phyloP scores from a whole-genome alignment of 108 stramenopile species.

The Cylindrotheca fusiformis region DNA sequence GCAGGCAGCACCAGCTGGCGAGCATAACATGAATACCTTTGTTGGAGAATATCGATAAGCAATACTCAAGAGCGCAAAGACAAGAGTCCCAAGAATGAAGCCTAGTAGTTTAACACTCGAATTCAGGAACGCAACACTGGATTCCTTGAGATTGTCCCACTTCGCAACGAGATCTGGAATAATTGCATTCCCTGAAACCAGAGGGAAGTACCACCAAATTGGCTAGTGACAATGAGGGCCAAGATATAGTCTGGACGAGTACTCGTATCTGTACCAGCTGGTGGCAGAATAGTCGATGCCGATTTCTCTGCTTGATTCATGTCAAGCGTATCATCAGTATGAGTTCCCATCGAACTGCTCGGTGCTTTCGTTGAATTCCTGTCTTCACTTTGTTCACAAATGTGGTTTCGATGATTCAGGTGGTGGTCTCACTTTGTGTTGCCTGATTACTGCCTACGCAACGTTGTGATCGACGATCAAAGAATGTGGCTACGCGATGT shows the following conservation, averaged over 20 bases:
- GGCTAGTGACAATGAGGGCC: conserved; percentile 30
- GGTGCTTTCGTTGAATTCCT: no score
- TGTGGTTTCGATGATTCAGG: no score
- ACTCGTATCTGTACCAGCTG: no score
- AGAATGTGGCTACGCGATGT: no score
- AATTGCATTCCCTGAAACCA: conserved; percentile 51
- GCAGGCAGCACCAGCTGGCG: conserved; percentile 15
- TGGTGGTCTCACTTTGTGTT: no score
- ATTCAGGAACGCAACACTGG: conserved; percentile 14
- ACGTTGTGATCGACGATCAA: no score
- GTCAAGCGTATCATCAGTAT: no score
- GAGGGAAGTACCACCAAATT: conserved; percentile 47
- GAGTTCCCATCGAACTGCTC: no score
- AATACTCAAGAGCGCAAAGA: conserved; percentile 23
- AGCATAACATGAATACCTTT: conserved; percentile 19
- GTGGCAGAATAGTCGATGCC: no score
- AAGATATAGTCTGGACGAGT: conserved; percentile 21
- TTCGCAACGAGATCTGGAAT: conserved; percentile 24
- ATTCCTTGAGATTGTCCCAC: conserved; percentile 11
- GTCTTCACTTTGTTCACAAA: no score
- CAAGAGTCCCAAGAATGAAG: conserved; percentile 44
- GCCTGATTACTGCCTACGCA: no score
- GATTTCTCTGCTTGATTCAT: no score
- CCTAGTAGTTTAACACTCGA: conserved; percentile 33
- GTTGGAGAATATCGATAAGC: conserved; percentile 34